A percentile compares a stretch with the other conserved stretches of the same genome.
Conservation (phyloP, 441 rosid genomes). For the Francoa sonchifolia region DNA sequence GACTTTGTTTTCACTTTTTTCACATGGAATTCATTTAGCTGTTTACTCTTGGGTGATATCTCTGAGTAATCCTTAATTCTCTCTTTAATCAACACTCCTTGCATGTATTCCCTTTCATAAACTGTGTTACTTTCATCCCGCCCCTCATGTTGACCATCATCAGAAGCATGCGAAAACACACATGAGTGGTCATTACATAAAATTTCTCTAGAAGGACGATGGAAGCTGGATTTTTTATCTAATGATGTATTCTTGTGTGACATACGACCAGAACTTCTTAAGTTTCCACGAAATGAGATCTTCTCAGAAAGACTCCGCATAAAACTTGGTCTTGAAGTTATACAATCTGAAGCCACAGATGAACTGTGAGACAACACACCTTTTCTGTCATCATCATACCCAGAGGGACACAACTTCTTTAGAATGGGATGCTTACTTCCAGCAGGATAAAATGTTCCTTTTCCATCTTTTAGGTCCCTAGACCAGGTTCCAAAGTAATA, state of each 20-base stretch:
- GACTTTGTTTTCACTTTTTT: constrained; percentile 37
- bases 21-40: constrained; percentile 25
- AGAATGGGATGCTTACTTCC: constrained; percentile 62
- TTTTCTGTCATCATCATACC: constrained; percentile 30
- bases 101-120: constrained; percentile 86
- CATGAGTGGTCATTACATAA: constrained; percentile 25
- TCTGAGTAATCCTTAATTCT: constrained; percentile 26
- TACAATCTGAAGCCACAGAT: constrained; percentile 27
- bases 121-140: constrained; percentile 26
- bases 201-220: constrained; percentile 28
- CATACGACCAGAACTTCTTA: constrained; percentile 34
- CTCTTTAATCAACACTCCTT: constrained; percentile 84
- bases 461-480: constrained; percentile 72
- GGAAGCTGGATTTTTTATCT: constrained; percentile 29
- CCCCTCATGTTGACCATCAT: constrained; percentile 28
- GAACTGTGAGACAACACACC: constrained; percentile 30
- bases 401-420: constrained; percentile 39
- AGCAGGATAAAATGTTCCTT: constrained; percentile 69
- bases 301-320: constrained; percentile 56
- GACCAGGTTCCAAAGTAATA: constrained; percentile 83
- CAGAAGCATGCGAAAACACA: constrained; percentile 23
- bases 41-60: constrained; percentile 28
- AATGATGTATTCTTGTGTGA: constrained; percentile 29
- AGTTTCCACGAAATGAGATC: constrained; percentile 25
- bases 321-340: constrained; percentile 23